phyloP scores from a whole-genome alignment of 2,329 filamentous ascomycete species.

The Rutstroemia sp. region DNA sequence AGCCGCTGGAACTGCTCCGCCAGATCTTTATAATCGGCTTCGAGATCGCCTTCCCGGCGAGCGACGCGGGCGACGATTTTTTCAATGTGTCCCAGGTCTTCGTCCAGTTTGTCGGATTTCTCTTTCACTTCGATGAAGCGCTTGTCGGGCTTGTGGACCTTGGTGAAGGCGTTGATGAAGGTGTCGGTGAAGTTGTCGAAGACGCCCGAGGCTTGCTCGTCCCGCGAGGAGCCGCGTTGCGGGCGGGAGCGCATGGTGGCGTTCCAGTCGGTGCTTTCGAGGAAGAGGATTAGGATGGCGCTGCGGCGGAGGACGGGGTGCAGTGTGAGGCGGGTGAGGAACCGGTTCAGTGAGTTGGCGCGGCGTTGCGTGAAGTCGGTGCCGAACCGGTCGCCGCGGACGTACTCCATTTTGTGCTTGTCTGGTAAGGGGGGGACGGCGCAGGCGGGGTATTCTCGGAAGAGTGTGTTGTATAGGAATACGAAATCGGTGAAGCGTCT shows the following conservation, averaged over 20 bases:
- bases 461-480: slow-evolving; percentile 88
- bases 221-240: slow-evolving; percentile 53
- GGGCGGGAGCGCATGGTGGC: slow-evolving; percentile 81
- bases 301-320: slow-evolving; percentile 85
- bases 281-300: slow-evolving; percentile 75
- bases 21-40: slow-evolving; percentile 80
- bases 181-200: slow-evolving; percentile 95
- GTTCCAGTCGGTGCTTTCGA: slow-evolving; percentile 95
- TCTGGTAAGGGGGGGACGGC: slow-evolving; percentile 92
- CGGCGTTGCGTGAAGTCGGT: slow-evolving; percentile 84
- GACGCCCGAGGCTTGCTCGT: slow-evolving; percentile 55
- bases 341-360: slow-evolving; percentile 85
- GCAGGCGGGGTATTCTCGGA: slow-evolving; percentile 80
- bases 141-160: slow-evolving; percentile 89
- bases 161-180: slow-evolving; percentile 95
- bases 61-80: slow-evolving; percentile 92
- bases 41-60: slow-evolving; percentile 78
- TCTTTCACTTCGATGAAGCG: slow-evolving; percentile 93
- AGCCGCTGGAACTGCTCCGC: slow-evolving; percentile 94
- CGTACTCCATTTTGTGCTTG: slow-evolving; percentile 99
- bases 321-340: slow-evolving; percentile 76
- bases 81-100: slow-evolving; percentile 86
- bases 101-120: slow-evolving; percentile 86
- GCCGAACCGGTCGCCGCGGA: slow-evolving; percentile 91
- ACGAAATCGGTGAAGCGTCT: slow-evolving; percentile 97